Conservation (phyloP, 176 grass and related monocot genomes). For the Lolium multiflorum region DNA sequence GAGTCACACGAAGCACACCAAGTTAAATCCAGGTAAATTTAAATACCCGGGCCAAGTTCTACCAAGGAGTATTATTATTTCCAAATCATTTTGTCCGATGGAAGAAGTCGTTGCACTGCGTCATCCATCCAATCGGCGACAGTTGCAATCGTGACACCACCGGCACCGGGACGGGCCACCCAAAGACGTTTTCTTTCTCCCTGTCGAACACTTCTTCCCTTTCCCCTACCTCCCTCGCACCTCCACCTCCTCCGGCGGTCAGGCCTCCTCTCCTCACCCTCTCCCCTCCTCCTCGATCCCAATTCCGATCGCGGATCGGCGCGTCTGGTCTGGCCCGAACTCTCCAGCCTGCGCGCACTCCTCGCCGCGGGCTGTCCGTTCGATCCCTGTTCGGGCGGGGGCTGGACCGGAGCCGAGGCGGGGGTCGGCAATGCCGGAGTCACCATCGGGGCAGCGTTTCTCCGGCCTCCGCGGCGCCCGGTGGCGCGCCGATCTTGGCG, state of each 20-base stretch:
- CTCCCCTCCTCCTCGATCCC: constrained; percentile 15
- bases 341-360: not conserved
- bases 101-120: not conserved
- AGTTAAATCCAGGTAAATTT: too few species aligned
- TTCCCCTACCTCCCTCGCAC: not conserved
- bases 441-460: constrained; percentile 36
- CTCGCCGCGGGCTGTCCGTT: not conserved
- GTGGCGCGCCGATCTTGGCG: constrained; percentile 79
- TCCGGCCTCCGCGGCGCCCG: constrained; percentile 67
- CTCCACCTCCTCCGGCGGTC: not conserved
- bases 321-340: not conserved
- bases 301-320: not conserved
- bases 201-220: not conserved
- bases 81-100: not conserved
- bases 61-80: too few species aligned
- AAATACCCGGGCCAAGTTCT: too few species aligned
- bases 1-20: too few species aligned
- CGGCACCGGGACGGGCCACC: not conserved
- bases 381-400: not conserved
- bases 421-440: constrained; percentile 49
- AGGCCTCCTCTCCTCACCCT: not conserved
- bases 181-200: not conserved
- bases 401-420: not conserved
- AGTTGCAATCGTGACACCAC: not conserved
- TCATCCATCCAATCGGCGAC: not conserved